Conservation (phyloP, 2,329 filamentous ascomycete genomes). For the Myriosclerotinia scirpicola region DNA sequence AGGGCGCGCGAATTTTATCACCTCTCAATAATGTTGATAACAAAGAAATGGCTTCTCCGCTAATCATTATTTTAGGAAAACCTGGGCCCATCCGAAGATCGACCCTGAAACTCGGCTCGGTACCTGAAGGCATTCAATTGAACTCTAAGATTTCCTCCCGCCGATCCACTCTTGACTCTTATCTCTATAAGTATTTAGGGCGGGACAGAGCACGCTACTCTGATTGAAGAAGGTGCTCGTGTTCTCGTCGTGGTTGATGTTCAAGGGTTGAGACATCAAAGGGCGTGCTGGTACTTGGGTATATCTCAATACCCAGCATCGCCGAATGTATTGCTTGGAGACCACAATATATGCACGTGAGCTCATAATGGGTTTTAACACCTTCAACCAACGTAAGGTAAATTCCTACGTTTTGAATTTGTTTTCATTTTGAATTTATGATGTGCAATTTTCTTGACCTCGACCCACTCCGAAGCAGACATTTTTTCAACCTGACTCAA, state of each 20-base stretch:
- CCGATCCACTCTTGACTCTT: neutral
- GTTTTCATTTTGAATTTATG: neutral
- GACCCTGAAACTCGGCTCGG: neutral
- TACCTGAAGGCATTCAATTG: neutral
- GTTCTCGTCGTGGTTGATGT: neutral
- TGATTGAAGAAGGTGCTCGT: constrained; percentile 17
- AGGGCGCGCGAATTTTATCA: neutral
- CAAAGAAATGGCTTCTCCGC: neutral
- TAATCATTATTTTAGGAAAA: neutral
- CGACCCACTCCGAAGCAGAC: neutral
- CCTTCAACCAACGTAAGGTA: neutral
- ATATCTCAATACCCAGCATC: neutral
- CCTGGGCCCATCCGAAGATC: neutral
- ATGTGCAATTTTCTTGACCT: neutral
- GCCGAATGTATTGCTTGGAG: neutral
- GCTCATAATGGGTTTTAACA: neutral
- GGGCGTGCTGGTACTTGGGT: neutral
- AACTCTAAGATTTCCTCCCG: neutral
- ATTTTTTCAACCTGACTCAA: neutral
- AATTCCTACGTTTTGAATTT: neutral
- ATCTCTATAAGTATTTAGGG: neutral
- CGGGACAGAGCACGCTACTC: constrained; percentile 2
- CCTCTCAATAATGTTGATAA: too few species aligned
- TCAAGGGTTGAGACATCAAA: neutral
- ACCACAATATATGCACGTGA: neutral